Evolutionary conservation across 1,284 basidiomycete species (phyloP), one percentile per base, ranked within the genome.

Genomic region (Peniophora sp.): DNA sequence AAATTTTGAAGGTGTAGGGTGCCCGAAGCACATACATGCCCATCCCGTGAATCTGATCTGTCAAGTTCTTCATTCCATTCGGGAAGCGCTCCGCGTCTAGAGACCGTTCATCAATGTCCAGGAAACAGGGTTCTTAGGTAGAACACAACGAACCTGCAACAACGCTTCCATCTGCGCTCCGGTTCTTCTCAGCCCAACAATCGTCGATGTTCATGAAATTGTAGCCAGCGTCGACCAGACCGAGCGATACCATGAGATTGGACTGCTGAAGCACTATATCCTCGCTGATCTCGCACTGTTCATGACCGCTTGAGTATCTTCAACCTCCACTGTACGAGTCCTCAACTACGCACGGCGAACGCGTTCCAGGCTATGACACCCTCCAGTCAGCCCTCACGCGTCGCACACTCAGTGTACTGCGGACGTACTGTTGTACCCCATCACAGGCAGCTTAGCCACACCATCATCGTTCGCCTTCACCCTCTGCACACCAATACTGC

Each of bases 231-330:
- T 76, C 73, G 54, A 62, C 54, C 11, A 81, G 68, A 11, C 78
- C 78, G 8, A 75, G 67, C 1, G 65, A 65, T 57, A 71, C 74
- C 65, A 82, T 70, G 32, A 72, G 59, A 1, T 64, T 53, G 2
- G 78, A 74, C 1, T 74, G 75, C 54, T 74, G 62, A 6, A 79
- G 54, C 22, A 82, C 66, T 15, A 79, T 61, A 1, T 59, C 62
- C 57, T 82, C 78, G 48, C 77, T 68, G 51, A 83, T 79, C 50
- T 73, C 68, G 57, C 80, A 83, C 78, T 81, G 55, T 34, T 32
- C 27, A 32, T 5, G 27, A 5, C 12, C n/a, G n/a, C n/a, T n/a
- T n/a, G n/a, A n/a, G n/a, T n/a, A n/a, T n/a, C n/a, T n/a, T n/a
- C n/a, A n/a, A n/a, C n/a, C n/a, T 17, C 27, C 39, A 24, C 20